Evolutionary conservation across 352 stramenopile genomes (phyloP).

Genomic region (Phytopythium kandeliae): DNA sequence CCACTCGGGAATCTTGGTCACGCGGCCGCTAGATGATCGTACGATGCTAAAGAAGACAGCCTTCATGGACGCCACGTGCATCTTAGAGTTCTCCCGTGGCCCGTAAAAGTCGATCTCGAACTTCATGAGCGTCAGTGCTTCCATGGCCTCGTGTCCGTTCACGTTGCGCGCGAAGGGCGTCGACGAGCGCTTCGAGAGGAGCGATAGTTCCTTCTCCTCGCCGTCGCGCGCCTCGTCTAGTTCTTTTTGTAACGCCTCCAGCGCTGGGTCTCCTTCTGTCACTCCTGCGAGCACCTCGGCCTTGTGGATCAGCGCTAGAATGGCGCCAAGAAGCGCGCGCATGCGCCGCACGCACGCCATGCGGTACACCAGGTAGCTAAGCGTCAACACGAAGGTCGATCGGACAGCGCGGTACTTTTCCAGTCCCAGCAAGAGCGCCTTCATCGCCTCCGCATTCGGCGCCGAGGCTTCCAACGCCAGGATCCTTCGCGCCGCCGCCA

Average conservation of each 20-base stretch:
- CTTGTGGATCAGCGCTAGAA: conserved; percentile 7
- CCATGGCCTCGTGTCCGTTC: conserved; percentile 23
- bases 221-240: conserved; percentile 4
- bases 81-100: conserved; percentile 13
- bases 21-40: conserved; percentile 20
- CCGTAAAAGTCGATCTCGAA: conserved; percentile 26
- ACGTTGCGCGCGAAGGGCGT: conserved; percentile 22
- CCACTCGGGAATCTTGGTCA: conserved; percentile 24
- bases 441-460: too few species aligned
- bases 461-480: background rate
- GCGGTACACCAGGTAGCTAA: conserved; percentile 12
- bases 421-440: too few species aligned
- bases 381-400: conserved; percentile 12
- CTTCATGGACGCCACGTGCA: conserved; percentile 26
- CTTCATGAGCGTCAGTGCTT: conserved; percentile 26
- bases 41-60: conserved; percentile 27
- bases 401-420: conserved; percentile 1
- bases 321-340: conserved; percentile 9
- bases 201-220: conserved; percentile 12
- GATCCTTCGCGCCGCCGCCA: background rate
- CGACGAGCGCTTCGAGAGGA: conserved; percentile 15
- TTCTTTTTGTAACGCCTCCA: conserved; percentile 8
- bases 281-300: conserved; percentile 6
- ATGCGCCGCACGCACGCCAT: conserved; percentile 17
- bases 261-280: background rate